Conservation (phyloP, 2,329 filamentous ascomycete genomes). For the Epicoccum sorghinum region DNA sequence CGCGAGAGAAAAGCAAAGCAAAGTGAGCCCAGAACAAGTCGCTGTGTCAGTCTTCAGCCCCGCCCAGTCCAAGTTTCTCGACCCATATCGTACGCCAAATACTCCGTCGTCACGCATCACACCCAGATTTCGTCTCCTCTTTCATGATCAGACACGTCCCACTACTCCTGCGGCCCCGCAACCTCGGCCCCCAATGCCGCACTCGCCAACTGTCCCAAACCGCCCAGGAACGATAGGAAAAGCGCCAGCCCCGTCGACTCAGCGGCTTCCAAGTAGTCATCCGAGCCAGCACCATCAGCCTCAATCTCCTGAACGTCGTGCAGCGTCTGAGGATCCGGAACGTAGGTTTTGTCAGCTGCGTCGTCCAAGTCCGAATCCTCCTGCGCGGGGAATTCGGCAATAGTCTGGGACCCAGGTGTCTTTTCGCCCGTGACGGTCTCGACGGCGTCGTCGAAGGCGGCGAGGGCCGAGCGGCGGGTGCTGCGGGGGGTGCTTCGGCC, state of each 20-base stretch:
- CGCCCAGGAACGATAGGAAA: conserved; percentile 42
- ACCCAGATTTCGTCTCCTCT: too few species aligned
- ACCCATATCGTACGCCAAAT: too few species aligned
- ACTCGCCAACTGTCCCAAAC: conserved; percentile 42
- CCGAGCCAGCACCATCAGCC: conserved; percentile 32
- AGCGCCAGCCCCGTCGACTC: conserved; percentile 46
- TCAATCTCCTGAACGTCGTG: conserved; percentile 36
- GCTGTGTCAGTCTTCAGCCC: too few species aligned
- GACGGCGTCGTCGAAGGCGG: conserved; percentile 13
- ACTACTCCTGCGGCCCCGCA: conserved; percentile 25
- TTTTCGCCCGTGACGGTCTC: background rate
- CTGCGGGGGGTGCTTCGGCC: conserved; percentile 2
- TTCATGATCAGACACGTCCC: too few species aligned
- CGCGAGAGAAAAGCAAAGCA: too few species aligned
- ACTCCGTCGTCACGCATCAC: too few species aligned
- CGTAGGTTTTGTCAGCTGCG: conserved; percentile 31
- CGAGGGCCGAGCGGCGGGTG: conserved; percentile 7
- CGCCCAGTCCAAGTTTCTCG: too few species aligned
- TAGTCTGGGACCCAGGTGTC: background rate
- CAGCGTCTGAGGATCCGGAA: conserved; percentile 29
- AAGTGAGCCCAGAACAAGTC: too few species aligned
- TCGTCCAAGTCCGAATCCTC: background rate
- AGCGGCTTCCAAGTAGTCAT: conserved; percentile 38
- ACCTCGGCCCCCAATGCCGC: conserved; percentile 46
- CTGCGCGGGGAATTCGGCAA: background rate